Percentiles rank a stretch among this genome's conserved stretches.
These are phyloP conservation scores for Sugiyamaella mastotermitis DNA, from an alignment of 805 yeast species.

Conservation along the genomic window DNA sequence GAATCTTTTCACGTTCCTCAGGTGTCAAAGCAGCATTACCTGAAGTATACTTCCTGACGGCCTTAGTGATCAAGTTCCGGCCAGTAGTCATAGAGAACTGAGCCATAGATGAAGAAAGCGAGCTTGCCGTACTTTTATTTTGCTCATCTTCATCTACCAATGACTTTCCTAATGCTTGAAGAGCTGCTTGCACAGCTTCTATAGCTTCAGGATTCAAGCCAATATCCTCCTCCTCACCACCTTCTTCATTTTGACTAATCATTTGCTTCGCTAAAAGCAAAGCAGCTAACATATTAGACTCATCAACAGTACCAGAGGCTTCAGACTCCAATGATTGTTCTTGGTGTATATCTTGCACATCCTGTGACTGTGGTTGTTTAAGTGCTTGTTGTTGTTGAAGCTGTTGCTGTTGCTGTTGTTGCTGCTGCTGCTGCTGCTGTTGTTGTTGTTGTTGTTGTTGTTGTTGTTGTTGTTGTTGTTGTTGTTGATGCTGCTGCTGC, in stretches of 20 bases:
- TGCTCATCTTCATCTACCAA: slow-evolving; percentile 6
- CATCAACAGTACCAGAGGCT: slow-evolving; percentile 4
- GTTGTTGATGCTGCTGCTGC: not conserved
- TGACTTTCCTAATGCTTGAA: slow-evolving; percentile 18
- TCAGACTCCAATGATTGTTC: slow-evolving; percentile 1
- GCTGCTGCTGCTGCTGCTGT: not conserved
- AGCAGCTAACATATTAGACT: slow-evolving; percentile 27
- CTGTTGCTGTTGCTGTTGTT: not conserved
- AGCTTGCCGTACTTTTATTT: not conserved
- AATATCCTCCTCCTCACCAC: slow-evolving; percentile 5
- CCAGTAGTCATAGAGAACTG: not conserved
- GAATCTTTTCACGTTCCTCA: slow-evolving; percentile 47
- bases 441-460: slow-evolving; percentile 1
- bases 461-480: slow-evolving; percentile 3
- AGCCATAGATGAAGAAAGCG: not conserved
- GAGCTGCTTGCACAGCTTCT: slow-evolving; percentile 23
- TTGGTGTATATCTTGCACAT: not conserved
- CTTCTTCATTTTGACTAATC: slow-evolving; percentile 18
- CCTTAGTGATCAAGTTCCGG: no score
- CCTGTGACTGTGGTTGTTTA: not conserved
- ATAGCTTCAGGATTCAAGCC: slow-evolving; percentile 17
- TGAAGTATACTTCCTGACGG: not conserved
- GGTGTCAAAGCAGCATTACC: slow-evolving; percentile 18
- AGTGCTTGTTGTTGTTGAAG: not conserved
- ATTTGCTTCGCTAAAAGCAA: slow-evolving; percentile 32